Percentiles rank a stretch among this genome's conserved stretches.
These are phyloP conservation scores for Suillus ampliporus DNA, from an alignment of 768 basidiomycete genomes.

Conservation along the genomic window DNA sequence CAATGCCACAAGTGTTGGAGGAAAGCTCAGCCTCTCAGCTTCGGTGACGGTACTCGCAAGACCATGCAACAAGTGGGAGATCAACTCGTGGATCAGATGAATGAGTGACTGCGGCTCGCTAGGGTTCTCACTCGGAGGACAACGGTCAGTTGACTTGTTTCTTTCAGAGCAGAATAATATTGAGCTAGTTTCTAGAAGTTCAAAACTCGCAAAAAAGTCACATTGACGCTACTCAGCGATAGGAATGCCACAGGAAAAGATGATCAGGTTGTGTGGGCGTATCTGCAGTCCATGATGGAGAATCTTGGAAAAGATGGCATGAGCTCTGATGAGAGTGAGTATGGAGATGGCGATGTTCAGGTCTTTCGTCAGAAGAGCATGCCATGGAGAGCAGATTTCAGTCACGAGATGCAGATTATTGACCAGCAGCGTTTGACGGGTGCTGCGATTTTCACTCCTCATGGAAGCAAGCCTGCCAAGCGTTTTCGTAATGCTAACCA, in stretches of 20 bases:
- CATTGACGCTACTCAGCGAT: background rate
- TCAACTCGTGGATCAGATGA: background rate
- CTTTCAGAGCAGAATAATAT: background rate
- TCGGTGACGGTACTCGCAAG: background rate
- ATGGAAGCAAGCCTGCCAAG: background rate
- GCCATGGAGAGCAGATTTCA: background rate
- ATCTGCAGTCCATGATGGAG: background rate
- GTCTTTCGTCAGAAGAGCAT: background rate
- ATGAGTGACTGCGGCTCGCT: background rate
- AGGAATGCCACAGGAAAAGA: background rate
- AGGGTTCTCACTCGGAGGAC: background rate
- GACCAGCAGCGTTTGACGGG: background rate
- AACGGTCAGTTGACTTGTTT: background rate
- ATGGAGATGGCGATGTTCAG: background rate
- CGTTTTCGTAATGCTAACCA: background rate
- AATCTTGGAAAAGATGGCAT: conserved; percentile 1
- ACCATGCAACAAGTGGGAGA: conserved; percentile 2
- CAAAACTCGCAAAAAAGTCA: background rate
- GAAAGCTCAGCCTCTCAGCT: background rate
- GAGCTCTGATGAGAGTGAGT: background rate
- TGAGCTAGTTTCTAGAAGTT: background rate
- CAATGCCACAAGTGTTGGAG: background rate
- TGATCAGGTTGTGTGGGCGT: background rate
- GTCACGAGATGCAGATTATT: background rate
- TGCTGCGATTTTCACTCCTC: background rate